Evolutionary conservation across 1,139 yeast genomes (phyloP), one percentile per base, ranked within the genome.

Genomic region (Eremothecium sinecaudum): DNA sequence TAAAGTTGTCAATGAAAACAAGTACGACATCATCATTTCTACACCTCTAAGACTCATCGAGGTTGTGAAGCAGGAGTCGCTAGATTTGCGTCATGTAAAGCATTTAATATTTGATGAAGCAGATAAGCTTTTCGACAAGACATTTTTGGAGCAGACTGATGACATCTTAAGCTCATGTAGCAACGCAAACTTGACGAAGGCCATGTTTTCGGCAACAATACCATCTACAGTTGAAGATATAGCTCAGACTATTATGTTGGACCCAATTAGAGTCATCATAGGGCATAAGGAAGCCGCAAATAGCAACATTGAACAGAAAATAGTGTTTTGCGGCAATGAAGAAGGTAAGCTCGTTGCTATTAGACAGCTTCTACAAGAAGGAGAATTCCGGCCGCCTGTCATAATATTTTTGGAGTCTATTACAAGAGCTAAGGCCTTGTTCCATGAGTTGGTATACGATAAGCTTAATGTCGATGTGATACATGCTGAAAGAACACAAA

Each of bases 231-330:
- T 90, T 18, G 98, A 90, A 59, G 90, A 81, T 50, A 69, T 84
- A 55, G 95, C 96, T 8, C 70, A 75, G 32, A 67, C 80, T 13
- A 82, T 90, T 33, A 87, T 90, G 97, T 62, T 69, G 28, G 94
- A 94, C 17, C 58, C 59, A 5, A 66, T 87, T 19, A 73, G 97
- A 55, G 74, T 90, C 20, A 80, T 90, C 44, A 78, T 90, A 47
- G 98, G 98, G 9, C 90, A 78, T 51, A 87, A 87, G 53, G 96
- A 90, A 58, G 94, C 94, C 9, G 98, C 97, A 1, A 79, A 84
- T 42, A 62, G 69, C 15, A 73, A 76, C 33, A 84, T 92, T 49
- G 90, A 84, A 32, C 99, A 92, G 59, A 74, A 75, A 50, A 64
- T 92, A 34, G 71, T 80, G 1, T 92, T 75, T 53, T 81, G 96